Evolutionary conservation across 345 rosid genomes (phyloP).

Genomic region (Dovyalis caffra): DNA sequence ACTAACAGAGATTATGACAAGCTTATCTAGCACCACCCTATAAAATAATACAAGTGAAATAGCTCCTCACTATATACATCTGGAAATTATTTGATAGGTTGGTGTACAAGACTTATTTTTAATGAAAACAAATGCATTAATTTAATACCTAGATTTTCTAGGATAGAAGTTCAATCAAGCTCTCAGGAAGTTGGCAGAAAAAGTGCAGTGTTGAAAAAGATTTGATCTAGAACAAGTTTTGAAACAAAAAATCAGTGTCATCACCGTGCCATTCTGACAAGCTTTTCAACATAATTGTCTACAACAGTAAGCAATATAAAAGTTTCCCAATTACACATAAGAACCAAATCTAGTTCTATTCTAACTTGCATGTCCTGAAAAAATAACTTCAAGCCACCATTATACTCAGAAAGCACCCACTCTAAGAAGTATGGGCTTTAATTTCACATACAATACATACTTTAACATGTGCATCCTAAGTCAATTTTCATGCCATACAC

Average conservation of each 20-base stretch:
- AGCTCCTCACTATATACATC: not conserved
- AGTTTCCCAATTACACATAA: not conserved
- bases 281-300: not conserved
- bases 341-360: not conserved
- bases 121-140: not conserved
- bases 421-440: not conserved
- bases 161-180: not conserved
- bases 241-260: not conserved
- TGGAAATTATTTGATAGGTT: not conserved
- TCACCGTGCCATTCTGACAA: not conserved
- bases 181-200: not conserved
- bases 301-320: not conserved
- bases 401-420: not conserved
- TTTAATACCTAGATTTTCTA: not conserved
- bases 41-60: not conserved
- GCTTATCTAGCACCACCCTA: not conserved
- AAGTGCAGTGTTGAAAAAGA: not conserved
- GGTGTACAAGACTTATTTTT: not conserved
- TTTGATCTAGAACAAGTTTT: not conserved
- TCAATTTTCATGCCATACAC: not conserved
- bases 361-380: not conserved
- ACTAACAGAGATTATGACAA: not conserved
- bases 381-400: not conserved
- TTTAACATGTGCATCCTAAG: conserved; percentile 9
- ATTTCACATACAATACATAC: not conserved